Conservation (phyloP, 257 asterid species). For the Scutellaria baicalensis region DNA sequence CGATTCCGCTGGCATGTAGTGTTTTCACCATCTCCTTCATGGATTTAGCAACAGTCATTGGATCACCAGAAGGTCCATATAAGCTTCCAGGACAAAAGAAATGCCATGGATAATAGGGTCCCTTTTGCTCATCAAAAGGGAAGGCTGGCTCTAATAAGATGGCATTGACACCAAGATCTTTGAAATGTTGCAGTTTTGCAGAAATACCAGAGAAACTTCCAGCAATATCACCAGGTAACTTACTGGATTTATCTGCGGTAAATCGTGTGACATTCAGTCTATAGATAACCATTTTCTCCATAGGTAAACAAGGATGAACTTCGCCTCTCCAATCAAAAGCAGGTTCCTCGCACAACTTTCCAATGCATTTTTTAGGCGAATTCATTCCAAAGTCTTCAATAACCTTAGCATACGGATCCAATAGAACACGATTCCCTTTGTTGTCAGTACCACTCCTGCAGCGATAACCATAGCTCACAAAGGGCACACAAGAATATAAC, state of each 20-base stretch:
- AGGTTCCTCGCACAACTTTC: conserved; percentile 49
- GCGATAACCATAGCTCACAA: conserved; percentile 71
- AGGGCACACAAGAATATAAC: conserved; percentile 40
- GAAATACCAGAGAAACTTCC: conserved; percentile 69
- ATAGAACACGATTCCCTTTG: conserved; percentile 38
- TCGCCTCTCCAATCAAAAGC: conserved; percentile 76
- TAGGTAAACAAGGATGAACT: conserved; percentile 42
- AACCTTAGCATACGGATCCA: conserved; percentile 82
- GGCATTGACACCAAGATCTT: conserved; percentile 83
- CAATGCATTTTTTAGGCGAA: conserved; percentile 34
- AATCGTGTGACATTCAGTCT: conserved; percentile 58
- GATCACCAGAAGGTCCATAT: conserved; percentile 33
- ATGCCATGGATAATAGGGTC: conserved; percentile 76
- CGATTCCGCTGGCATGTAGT: conserved; percentile 64
- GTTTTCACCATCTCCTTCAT: conserved; percentile 89
- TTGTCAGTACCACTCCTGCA: conserved; percentile 35
- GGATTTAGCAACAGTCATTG: conserved; percentile 34
- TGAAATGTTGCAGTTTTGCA: conserved; percentile 64
- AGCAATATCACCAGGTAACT: conserved; percentile 41
- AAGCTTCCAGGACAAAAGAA: conserved; percentile 61
- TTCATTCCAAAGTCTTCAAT: conserved; percentile 37
- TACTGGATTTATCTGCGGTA: conserved; percentile 64
- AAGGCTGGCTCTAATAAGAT: conserved; percentile 73
- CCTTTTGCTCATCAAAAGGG: conserved; percentile 62
- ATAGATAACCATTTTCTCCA: conserved; percentile 70